Base-by-base conservation (phyloP, 139 green algal species). In the Limnomonas spitsbergensis region DNA sequence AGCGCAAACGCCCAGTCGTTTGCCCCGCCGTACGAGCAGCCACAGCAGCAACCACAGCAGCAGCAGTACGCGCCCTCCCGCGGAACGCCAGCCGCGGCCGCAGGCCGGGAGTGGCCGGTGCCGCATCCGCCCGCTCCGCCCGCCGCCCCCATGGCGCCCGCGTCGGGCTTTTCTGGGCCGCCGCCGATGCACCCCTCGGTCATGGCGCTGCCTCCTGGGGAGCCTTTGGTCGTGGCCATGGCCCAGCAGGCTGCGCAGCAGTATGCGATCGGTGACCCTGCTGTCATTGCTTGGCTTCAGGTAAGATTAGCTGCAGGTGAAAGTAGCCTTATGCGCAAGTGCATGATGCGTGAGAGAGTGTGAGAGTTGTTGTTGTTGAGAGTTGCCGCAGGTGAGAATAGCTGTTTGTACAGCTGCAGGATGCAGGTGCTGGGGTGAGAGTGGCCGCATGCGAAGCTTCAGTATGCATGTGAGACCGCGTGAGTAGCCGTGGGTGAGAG, bases 241-340 rank as follows among this genome's bases (percentile, higher is more conserved):
- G 68, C 68, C 29, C 68, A 74, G 68, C 68, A 74, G 68, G 68
- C 68, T 47, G 34, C 68, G 42, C 35, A 42, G 36, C 68, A 74
- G 68, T 74, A 74, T 32, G 34, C 4, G 7, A 74, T 74, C 36
- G 27, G 3, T 20, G 68, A 74, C 29, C 68, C 68, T 26, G 35
- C 68, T 14, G 68, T 74, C 68, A 74, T 74, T 20, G 68, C 68
- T 47, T 74, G 68, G 68, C 68, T 74, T 7, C 68, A 70, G 42
- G 42, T 54, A 54, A 54, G 7, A 6, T 54, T 9, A 9, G 42
- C 42, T 54, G 42, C 42, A 54, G 6, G 42, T 54, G 42, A 6
- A 27, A 54, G 7, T 54, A 27, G 42, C 42, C 9, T 54, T 54
- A 9, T 9, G 9, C 42, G 42, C 42, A 54, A 9, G 6, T 54